Base-by-base conservation (phyloP, 371 early-diverging fungal species). In the Fennellomyces sp. region DNA sequence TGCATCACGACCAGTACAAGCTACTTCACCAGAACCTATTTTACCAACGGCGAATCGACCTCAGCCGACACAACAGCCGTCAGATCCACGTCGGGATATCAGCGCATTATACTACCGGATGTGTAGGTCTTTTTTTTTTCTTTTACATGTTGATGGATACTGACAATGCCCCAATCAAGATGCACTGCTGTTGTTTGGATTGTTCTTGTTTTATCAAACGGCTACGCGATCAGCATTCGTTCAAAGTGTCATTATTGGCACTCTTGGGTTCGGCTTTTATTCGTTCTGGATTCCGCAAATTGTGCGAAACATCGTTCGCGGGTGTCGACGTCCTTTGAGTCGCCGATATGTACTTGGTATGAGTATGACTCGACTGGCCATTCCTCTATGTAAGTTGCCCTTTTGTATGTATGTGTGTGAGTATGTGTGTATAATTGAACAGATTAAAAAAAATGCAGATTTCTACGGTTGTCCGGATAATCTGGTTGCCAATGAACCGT, bases 251-350 rank as follows among this genome's bases (percentile, higher is more conserved):
- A 72, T 82, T 64, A 65, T 87, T 31, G 62, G 66, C 2, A 52
- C 78, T 41, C 58, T 82, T n/a, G 80, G 84, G 8, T 64, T 87
- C 17, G 58, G 70, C 3, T 65, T 86, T 42, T 88, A 82, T 66
- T 92, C 92, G 0, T 90, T 87, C 66, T 93, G 94, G 94, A 63
- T 90, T 13, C 94, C 94, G 2, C 94, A 93, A 57, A 90, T 91
- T 48, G 69, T 82, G 13, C 79, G 89, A 56, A 90, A 88, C 57
- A 81, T 83, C 13, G 64, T 63, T 15, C 80, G 90, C 48, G 89
- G 90, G 12, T 84, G 88, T 29, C 75, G 84, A 64, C 69, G 78
- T 25, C 86, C 85, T 3, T 63, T 91, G 41, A 83, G 83, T 50
- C 64, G 66, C 29, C 80, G 83, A 17, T 92, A 87, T 56, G 63